phyloP scores from a whole-genome alignment of 805 yeast genomes.

The Lipomyces japonicus region DNA sequence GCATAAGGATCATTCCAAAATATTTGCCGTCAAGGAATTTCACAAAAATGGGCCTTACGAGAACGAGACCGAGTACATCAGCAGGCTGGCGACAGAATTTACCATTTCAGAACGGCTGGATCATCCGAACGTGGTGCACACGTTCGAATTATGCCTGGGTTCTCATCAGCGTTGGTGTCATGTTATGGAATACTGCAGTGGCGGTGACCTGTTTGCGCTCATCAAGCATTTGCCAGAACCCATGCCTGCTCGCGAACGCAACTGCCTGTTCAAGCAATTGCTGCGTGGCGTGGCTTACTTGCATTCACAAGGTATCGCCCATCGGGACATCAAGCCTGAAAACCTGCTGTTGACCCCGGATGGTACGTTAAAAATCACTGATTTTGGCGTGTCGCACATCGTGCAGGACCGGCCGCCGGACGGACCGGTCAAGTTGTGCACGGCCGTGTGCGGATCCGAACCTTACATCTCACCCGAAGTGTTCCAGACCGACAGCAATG shows the following conservation, averaged over 20 bases:
- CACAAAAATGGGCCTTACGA: conserved; percentile 60
- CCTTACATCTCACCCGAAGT: conserved; percentile 92
- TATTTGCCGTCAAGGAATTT: conserved; percentile 88
- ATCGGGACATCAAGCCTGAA: conserved; percentile 86
- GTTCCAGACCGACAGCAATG: conserved; percentile 37
- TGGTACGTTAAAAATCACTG: conserved; percentile 77
- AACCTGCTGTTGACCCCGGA: conserved; percentile 67
- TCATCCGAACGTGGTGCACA: conserved; percentile 71
- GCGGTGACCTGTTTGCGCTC: conserved; percentile 78
- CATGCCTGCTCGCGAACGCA: conserved; percentile 79
- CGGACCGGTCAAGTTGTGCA: conserved; percentile 58
- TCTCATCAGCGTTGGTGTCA: conserved; percentile 35
- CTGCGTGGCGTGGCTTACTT: conserved; percentile 79
- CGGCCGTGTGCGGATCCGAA: conserved; percentile 78
- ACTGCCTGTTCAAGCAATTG: conserved; percentile 83
- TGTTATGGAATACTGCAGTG: conserved; percentile 71
- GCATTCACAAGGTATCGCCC: conserved; percentile 88
- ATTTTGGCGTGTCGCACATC: conserved; percentile 75
- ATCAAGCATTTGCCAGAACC: conserved; percentile 76
- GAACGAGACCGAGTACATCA: conserved; percentile 50
- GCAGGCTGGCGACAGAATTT: conserved; percentile 75
- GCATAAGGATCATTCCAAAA: conserved; percentile 25
- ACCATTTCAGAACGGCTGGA: conserved; percentile 75
- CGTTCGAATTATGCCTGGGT: conserved; percentile 54
- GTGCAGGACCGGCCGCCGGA: conserved; percentile 47